Percentiles rank a stretch among this genome's conserved stretches.
Evolutionary conservation across 2,329 filamentous ascomycete genomes (phyloP).

Genomic region (Tolypocladium ovalisporum): DNA sequence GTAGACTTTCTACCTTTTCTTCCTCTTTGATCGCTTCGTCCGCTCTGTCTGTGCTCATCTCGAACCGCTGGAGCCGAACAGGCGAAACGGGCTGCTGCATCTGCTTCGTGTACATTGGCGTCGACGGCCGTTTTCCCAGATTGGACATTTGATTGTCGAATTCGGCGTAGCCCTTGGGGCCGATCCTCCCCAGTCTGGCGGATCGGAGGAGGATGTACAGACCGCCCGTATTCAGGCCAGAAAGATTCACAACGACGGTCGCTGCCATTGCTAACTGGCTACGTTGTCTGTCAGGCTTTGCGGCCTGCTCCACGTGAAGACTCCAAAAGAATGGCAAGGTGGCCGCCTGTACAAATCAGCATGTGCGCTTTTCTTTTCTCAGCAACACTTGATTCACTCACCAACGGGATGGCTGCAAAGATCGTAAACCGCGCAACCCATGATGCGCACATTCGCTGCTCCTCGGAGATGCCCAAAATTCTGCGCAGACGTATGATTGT

Average conservation of each 20-base stretch:
- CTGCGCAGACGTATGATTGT: constrained; percentile 48
- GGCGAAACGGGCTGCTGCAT: constrained; percentile 10
- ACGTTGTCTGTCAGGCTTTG: constrained; percentile 19
- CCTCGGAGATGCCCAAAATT: constrained; percentile 41
- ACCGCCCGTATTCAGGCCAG: constrained; percentile 53
- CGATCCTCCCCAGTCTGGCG: constrained; percentile 46
- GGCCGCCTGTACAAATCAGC: constrained; percentile 32
- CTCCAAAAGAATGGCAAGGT: constrained; percentile 55
- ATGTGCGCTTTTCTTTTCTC: not conserved
- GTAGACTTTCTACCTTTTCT: not conserved
- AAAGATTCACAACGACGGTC: constrained; percentile 54
- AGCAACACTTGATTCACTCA: constrained; percentile 25
- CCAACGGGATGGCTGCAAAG: constrained; percentile 45
- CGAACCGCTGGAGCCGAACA: not conserved
- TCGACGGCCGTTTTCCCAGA: constrained; percentile 1
- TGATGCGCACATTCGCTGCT: constrained; percentile 53
- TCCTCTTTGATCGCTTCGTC: not conserved
- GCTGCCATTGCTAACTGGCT: constrained; percentile 49
- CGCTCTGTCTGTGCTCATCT: not conserved
- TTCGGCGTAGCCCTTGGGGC: constrained; percentile 27
- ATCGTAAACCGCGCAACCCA: constrained; percentile 59
- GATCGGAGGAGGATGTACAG: constrained; percentile 58
- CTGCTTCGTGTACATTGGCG: constrained; percentile 9
- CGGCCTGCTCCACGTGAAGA: constrained; percentile 33
- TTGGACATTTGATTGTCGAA: constrained; percentile 29